Percentiles rank a stretch among this genome's conserved stretches.
phyloP scores from a whole-genome alignment of 2,329 filamentous ascomycete species.

The Pseudocercospora eumusae region DNA sequence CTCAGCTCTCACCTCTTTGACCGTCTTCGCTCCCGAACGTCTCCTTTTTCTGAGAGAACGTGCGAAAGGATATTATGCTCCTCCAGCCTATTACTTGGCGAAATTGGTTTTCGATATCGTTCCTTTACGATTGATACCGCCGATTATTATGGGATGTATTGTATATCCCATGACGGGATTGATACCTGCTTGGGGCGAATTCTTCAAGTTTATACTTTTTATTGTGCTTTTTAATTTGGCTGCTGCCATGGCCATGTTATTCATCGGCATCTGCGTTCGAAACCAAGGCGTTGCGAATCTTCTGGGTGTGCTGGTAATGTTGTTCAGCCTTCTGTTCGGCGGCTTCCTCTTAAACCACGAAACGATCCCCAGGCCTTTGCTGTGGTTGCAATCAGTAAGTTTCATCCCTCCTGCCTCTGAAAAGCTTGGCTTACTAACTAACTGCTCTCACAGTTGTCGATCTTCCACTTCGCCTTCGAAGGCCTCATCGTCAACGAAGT shows the following conservation, averaged over 20 bases:
- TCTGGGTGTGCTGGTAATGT: constrained; percentile 92
- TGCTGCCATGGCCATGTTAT: constrained; percentile 88
- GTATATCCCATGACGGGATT: constrained; percentile 98
- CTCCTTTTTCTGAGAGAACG: constrained; percentile 89
- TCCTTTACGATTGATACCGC: constrained; percentile 88
- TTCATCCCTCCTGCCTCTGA: not conserved
- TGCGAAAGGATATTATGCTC: constrained; percentile 94
- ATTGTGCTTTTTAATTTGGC: constrained; percentile 95
- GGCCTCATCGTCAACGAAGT: constrained; percentile 97
- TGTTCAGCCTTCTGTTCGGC: constrained; percentile 93
- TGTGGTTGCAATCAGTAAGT: constrained; percentile 83
- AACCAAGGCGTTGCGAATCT: constrained; percentile 89
- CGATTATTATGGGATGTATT: constrained; percentile 91
- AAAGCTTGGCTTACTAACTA: no score
- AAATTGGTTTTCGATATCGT: constrained; percentile 99
- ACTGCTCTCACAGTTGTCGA: no score
- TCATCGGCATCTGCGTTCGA: constrained; percentile 93
- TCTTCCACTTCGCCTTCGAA: constrained; percentile 98
- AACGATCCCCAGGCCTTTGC: constrained; percentile 78
- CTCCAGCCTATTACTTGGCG: constrained; percentile 87
- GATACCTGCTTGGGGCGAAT: constrained; percentile 76
- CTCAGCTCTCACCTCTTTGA: constrained; percentile 89
- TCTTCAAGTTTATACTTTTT: constrained; percentile 87
- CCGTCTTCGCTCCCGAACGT: constrained; percentile 87
- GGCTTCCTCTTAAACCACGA: constrained; percentile 93